Evolutionary conservation across 176 grass and related monocot species (phyloP).

Genomic region (Puya raimondii): DNA sequence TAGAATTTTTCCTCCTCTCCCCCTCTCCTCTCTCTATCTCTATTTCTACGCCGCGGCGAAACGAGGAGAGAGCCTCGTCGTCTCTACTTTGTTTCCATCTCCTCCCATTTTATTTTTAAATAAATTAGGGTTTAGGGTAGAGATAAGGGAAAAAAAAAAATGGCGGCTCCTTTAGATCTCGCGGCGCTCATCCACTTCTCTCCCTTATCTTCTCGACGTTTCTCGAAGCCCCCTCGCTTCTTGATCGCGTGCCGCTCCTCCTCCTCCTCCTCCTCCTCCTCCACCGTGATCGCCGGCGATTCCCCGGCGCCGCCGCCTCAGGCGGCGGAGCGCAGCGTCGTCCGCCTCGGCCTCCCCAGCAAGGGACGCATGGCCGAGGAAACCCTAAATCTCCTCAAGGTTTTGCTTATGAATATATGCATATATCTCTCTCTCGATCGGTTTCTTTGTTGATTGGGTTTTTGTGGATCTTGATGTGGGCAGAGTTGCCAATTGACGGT

Average conservation of each 20-base stretch:
- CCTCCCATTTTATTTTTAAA: no score
- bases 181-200: conserved; percentile 4
- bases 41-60: no score
- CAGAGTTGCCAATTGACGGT: conserved; percentile 84
- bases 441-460: background rate
- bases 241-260: conserved; percentile 1
- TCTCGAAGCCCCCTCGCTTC: conserved; percentile 7
- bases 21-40: no score
- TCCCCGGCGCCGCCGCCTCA: background rate
- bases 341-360: conserved; percentile 80
- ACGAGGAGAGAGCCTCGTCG: no score
- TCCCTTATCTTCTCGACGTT: background rate
- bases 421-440: background rate
- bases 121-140: background rate
- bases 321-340: conserved; percentile 35
- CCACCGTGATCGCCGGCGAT: conserved; percentile 22
- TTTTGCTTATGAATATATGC: background rate
- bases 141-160: background rate
- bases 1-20: no score
- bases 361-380: conserved; percentile 93
- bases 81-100: background rate
- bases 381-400: conserved; percentile 86
- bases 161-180: conserved; percentile 10
- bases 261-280: background rate
- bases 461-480: conserved; percentile 11